Conservation (phyloP, 2,329 filamentous ascomycete genomes). For the Onygena corvina region DNA sequence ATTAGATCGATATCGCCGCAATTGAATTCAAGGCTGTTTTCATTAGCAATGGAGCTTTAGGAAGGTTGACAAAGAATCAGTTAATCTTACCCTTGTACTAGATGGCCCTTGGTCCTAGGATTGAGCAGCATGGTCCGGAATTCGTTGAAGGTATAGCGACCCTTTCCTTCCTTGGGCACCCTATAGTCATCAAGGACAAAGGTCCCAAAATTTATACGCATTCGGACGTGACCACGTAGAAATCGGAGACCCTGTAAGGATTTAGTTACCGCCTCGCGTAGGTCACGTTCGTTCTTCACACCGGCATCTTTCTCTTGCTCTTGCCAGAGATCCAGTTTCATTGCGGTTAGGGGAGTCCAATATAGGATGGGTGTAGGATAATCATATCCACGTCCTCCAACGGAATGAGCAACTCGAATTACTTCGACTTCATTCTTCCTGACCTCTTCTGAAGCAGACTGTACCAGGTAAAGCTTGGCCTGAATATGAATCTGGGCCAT, state of each 20-base stretch:
- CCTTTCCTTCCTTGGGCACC: constrained; percentile 18
- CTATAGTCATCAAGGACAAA: constrained; percentile 31
- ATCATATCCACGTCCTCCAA: neutral
- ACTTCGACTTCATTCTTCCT: constrained; percentile 21
- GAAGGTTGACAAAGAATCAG: neutral
- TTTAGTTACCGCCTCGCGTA: constrained; percentile 23
- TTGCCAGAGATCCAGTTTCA: constrained; percentile 18
- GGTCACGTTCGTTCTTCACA: constrained; percentile 23
- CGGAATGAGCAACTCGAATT: constrained; percentile 14
- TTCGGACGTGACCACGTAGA: constrained; percentile 28
- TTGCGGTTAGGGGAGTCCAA: constrained; percentile 14
- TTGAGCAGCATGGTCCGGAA: constrained; percentile 32
- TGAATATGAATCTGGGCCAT: constrained; percentile 22
- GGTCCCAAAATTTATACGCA: constrained; percentile 34
- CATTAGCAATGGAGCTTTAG: neutral
- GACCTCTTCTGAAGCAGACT: constrained; percentile 18
- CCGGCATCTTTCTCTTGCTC: constrained; percentile 18
- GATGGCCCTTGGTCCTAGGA: constrained; percentile 26
- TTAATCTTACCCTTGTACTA: constrained; percentile 28
- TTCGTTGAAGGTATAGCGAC: constrained; percentile 27
- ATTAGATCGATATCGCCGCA: constrained; percentile 21
- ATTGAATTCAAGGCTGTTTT: constrained; percentile 19
- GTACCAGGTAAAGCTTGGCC: constrained; percentile 26
- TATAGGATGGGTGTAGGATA: constrained; percentile 19
- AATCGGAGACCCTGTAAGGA: constrained; percentile 25